Base-by-base conservation (phyloP, 176 grass and related monocot genomes). In the Lolium multiflorum region DNA sequence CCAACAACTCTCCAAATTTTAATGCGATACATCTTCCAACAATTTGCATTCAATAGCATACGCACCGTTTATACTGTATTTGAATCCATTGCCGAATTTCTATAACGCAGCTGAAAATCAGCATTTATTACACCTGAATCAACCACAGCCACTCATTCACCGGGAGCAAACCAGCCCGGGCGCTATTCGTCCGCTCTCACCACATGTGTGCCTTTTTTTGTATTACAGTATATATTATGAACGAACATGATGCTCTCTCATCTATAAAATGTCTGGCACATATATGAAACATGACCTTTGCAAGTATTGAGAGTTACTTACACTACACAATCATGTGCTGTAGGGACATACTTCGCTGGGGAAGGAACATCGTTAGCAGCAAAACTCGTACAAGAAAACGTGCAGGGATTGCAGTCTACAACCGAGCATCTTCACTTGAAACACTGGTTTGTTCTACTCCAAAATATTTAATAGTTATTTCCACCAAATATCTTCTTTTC, bases 281-380 rank as follows among this genome's bases (percentile, higher is more conserved):
- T 25, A 76, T 76, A 61, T 46, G 52, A 11, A 69, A 14, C 38
- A 59, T 73, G 17, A 50, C 49, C 4, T 75, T 9, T 16, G 61
- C 9, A 85, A 21, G 3, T 77, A 28, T 8, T 66, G 39, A 17
- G 28, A 73, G 44, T 72, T 72, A 43, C 52, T 84, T 85, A 69
- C 14, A 81, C 64, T 85, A 69, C 14, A 81, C 64, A 77, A 86
- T 84, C 55, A 28, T 55, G 11, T 82, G 77, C 38, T 77, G 31
- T 73, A 95, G 96, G 86, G 96, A 98, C 77, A 87, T 98, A 92
- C 94, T 98, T 84, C 86, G 96, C 24, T 95, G 93, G 93, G 96
- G 96, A 65, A 94, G 94, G 77, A 98, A 98, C 74, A 92, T 98
- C 41, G 89, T 94, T 88, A 94, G 93, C 84, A 94, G 90, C 83